Conservation (phyloP, 768 basidiomycete genomes). For the Pholiota conissans region DNA sequence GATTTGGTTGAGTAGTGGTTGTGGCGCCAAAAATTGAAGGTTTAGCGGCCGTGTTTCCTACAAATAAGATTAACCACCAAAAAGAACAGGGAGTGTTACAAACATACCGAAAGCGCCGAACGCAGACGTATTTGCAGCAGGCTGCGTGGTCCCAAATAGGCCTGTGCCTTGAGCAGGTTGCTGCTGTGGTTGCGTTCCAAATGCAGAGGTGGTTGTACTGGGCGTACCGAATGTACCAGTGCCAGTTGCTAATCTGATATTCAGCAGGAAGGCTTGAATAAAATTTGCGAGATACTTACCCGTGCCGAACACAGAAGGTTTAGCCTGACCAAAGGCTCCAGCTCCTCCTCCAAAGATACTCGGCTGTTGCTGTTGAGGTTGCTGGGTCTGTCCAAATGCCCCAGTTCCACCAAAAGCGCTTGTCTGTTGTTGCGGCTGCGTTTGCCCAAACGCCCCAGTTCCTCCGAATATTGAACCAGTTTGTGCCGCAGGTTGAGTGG, state of each 20-base stretch:
- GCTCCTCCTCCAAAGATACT: slow-evolving; percentile 25
- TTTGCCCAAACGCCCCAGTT: slow-evolving; percentile 28
- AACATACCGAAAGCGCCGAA: slow-evolving; percentile 19
- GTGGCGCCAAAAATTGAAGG: slow-evolving; percentile 21
- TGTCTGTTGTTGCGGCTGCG: slow-evolving; percentile 30
- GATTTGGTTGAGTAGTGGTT: slow-evolving; percentile 15
- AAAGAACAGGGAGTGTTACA: background rate
- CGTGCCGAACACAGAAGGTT: slow-evolving; percentile 28
- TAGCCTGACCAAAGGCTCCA: slow-evolving; percentile 34
- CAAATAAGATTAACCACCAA: background rate
- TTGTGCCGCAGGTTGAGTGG: slow-evolving; percentile 24
- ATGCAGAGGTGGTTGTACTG: slow-evolving; percentile 22
- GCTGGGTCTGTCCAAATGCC: slow-evolving; percentile 19
- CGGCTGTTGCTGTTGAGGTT: slow-evolving; percentile 24
- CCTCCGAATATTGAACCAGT: slow-evolving; percentile 37
- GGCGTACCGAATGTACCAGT: slow-evolving; percentile 35
- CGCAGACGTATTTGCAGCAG: slow-evolving; percentile 16
- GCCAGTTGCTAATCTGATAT: slow-evolving; percentile 6
- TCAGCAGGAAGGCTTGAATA: background rate
- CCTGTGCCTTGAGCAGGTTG: slow-evolving; percentile 25
- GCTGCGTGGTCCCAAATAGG: slow-evolving; percentile 16
- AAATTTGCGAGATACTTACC: slow-evolving; percentile 8
- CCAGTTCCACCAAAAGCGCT: slow-evolving; percentile 30
- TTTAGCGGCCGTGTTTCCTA: slow-evolving; percentile 12
- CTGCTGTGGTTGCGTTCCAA: slow-evolving; percentile 22